These are phyloP conservation scores for Climacium dendroides DNA, from an alignment of 225 moss, liverwort and hornwort species.

Conservation along the genomic window DNA sequence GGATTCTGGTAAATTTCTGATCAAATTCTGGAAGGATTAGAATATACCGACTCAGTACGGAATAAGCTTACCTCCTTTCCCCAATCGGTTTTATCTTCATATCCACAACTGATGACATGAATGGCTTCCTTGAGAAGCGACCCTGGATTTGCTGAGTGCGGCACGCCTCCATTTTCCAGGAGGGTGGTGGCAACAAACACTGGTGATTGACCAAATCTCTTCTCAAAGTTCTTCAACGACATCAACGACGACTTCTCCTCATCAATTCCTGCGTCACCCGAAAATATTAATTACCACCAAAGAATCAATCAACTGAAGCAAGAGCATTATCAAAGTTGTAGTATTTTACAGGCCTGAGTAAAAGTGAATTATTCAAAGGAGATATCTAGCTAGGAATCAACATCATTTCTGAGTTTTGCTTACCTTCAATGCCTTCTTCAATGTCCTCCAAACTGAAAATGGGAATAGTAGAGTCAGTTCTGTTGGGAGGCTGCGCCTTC, in stretches of 20 bases:
- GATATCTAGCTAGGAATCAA: no score
- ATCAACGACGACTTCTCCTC: conserved; percentile 69
- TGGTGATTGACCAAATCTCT: conserved; percentile 74
- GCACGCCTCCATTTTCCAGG: conserved; percentile 58
- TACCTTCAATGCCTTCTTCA: conserved; percentile 71
- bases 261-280: conserved; percentile 31
- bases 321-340: neutral
- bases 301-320: neutral
- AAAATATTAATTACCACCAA: neutral
- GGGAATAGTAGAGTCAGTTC: conserved; percentile 46
- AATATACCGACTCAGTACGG: neutral
- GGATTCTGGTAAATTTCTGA: neutral
- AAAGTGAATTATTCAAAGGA: neutral
- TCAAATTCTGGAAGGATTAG: neutral
- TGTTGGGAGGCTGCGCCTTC: conserved; percentile 12
- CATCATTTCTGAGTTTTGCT: neutral
- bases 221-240: conserved; percentile 57
- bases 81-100: conserved; percentile 93
- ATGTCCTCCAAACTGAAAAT: conserved; percentile 63
- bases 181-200: conserved; percentile 64
- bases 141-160: conserved; percentile 46
- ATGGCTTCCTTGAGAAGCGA: conserved; percentile 81
- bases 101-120: conserved; percentile 87
- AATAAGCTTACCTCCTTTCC: conserved; percentile 57
- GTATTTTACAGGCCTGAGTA: neutral